Evolutionary conservation across 1,139 yeast species (phyloP).

Genomic region (Geotrichum carabidarum): DNA sequence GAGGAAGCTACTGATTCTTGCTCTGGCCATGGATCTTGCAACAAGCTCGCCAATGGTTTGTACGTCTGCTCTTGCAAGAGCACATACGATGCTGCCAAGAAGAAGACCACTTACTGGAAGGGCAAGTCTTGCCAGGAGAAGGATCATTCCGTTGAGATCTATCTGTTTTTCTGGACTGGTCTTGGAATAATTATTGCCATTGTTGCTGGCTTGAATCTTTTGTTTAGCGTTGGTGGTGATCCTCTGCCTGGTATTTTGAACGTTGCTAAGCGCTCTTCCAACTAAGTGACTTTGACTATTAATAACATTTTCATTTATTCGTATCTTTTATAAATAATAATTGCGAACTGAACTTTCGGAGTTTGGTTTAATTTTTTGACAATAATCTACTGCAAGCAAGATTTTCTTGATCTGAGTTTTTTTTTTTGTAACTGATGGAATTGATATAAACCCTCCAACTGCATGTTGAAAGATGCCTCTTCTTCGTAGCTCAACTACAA

Average conservation of each 20-base stretch:
- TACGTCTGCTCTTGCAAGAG: constrained; percentile 59
- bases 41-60: constrained; percentile 29
- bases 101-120: constrained; percentile 57
- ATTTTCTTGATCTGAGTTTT: no score
- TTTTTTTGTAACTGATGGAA: no score
- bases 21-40: constrained; percentile 59
- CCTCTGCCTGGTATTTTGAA: constrained; percentile 66
- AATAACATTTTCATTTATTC: not conserved
- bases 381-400: no score
- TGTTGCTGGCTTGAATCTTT: constrained; percentile 51
- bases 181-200: constrained; percentile 46
- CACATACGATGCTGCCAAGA: constrained; percentile 44
- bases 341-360: not conserved
- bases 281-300: not conserved
- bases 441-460: no score
- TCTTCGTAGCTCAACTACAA: no score
- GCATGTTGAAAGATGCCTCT: no score
- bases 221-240: constrained; percentile 52
- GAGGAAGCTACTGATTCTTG: constrained; percentile 51
- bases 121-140: constrained; percentile 63
- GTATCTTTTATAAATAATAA: not conserved
- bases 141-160: constrained; percentile 60
- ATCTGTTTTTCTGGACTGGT: constrained; percentile 63
- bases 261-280: constrained; percentile 43
- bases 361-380: no score